Percentiles rank a stretch among this genome's conserved stretches.
phyloP scores from a whole-genome alignment of 225 moss, liverwort and hornwort species.

The Polytrichum commune region DNA sequence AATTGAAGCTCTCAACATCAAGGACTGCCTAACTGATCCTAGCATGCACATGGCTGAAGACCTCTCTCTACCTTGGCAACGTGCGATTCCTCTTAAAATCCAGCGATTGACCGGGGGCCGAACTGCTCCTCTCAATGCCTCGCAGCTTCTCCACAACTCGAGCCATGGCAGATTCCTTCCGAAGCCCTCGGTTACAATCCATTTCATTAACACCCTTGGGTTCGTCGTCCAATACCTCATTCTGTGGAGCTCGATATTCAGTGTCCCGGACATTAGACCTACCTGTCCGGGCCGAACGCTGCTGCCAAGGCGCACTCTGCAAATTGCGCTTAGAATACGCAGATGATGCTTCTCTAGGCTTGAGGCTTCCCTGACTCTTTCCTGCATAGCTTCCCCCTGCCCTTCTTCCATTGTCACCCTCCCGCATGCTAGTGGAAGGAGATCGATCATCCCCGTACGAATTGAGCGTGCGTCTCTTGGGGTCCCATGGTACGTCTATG shows the following conservation, averaged over 20 bases:
- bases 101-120: constrained; percentile 19
- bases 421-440: constrained; percentile 23
- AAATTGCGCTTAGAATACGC: constrained; percentile 38
- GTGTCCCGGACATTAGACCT: constrained; percentile 16
- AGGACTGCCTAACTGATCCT: no score
- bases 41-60: no score
- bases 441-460: constrained; percentile 14
- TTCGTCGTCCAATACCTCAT: constrained; percentile 15
- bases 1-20: no score
- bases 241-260: constrained; percentile 4
- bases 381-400: constrained; percentile 7
- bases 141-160: constrained; percentile 92
- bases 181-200: constrained; percentile 23
- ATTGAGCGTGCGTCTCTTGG: constrained; percentile 27
- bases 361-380: constrained; percentile 10
- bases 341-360: constrained; percentile 8
- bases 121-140: constrained; percentile 51
- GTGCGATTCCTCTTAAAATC: constrained; percentile 22
- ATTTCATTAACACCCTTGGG: constrained; percentile 17
- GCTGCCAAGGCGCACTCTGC: constrained; percentile 63
- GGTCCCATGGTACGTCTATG: constrained; percentile 22
- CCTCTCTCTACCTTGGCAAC: constrained; percentile 37
- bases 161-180: constrained; percentile 77
- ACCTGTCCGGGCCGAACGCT: constrained; percentile 23
- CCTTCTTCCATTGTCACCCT: constrained; percentile 10